phyloP scores from a whole-genome alignment of 2,329 filamentous ascomycete genomes.

The Neofusicoccum sp. region DNA sequence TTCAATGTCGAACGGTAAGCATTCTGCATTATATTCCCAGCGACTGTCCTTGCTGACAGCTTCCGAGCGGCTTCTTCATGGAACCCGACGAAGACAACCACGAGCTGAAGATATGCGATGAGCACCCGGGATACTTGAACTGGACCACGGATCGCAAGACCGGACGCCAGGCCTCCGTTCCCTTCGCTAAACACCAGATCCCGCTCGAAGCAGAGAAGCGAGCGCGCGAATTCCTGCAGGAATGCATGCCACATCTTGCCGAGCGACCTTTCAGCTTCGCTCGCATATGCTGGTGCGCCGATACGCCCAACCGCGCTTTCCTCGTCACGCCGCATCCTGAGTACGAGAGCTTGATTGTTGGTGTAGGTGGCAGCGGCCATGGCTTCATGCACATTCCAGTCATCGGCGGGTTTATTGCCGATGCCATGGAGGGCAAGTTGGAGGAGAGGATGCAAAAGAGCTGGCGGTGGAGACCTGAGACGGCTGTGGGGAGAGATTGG shows the following conservation, averaged over 20 bases:
- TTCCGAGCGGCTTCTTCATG: slow-evolving; percentile 50
- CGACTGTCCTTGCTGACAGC: background rate
- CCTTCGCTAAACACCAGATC: slow-evolving; percentile 50
- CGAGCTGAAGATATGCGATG: slow-evolving; percentile 57
- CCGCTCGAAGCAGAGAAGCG: slow-evolving; percentile 52
- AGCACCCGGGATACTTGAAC: slow-evolving; percentile 61
- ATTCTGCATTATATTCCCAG: background rate
- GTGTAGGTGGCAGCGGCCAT: slow-evolving; percentile 56
- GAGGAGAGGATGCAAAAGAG: slow-evolving; percentile 46
- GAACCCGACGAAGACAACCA: slow-evolving; percentile 51
- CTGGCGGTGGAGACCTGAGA: slow-evolving; percentile 56
- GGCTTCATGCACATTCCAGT: slow-evolving; percentile 58
- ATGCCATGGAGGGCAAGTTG: slow-evolving; percentile 50
- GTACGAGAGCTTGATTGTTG: slow-evolving; percentile 48
- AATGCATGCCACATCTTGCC: slow-evolving; percentile 58
- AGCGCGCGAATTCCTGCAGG: slow-evolving; percentile 52
- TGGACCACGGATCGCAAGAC: slow-evolving; percentile 33
- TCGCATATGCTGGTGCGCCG: slow-evolving; percentile 60
- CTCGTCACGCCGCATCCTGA: slow-evolving; percentile 55
- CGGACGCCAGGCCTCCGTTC: slow-evolving; percentile 33
- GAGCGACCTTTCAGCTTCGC: slow-evolving; percentile 53
- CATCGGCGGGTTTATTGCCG: slow-evolving; percentile 54
- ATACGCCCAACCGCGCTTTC: slow-evolving; percentile 58
- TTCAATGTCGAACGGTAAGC: slow-evolving; percentile 47
- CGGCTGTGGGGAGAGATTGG: slow-evolving; percentile 50